Conservation (phyloP, 2,329 filamentous ascomycete species). For the Aspergillus candidus region DNA sequence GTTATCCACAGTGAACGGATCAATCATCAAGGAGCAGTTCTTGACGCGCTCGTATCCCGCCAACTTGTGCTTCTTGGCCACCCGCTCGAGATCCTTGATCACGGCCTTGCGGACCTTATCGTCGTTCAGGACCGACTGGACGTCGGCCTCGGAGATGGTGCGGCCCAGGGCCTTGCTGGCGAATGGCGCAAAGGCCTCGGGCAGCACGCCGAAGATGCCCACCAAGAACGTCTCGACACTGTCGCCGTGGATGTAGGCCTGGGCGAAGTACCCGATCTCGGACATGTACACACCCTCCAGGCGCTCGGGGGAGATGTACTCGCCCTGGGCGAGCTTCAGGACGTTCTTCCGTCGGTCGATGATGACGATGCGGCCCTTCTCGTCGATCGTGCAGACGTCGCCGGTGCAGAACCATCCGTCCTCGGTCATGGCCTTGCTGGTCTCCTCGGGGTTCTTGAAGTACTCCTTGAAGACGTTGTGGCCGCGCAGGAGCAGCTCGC, state of each 20-base stretch:
- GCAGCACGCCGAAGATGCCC: conserved; percentile 80
- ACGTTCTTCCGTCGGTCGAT: conserved; percentile 98
- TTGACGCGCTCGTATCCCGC: conserved; percentile 83
- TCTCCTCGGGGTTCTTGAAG: conserved; percentile 85
- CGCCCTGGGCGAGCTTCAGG: conserved; percentile 94
- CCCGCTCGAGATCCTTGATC: conserved; percentile 68
- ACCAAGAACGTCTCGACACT: conserved; percentile 75
- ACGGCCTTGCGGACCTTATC: conserved; percentile 68
- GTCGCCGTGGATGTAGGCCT: conserved; percentile 88
- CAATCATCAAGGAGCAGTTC: conserved; percentile 67
- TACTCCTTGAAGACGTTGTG: conserved; percentile 79
- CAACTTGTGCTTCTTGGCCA: conserved; percentile 79
- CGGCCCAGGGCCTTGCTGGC: conserved; percentile 70
- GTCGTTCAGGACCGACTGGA: conserved; percentile 63
- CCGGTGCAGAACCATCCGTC: conserved; percentile 98
- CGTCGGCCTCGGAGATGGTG: conserved; percentile 45
- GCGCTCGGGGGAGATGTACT: conserved; percentile 95
- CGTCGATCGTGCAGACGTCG: conserved; percentile 82
- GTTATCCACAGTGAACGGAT: conserved; percentile 92
- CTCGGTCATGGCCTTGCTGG: conserved; percentile 68
- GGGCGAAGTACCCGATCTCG: conserved; percentile 68
- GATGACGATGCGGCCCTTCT: conserved; percentile 79
- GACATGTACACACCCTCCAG: conserved; percentile 92
- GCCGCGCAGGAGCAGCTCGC: conserved; percentile 80
- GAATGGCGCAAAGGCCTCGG: conserved; percentile 73